These are phyloP conservation scores for Proliferodiscus dingleyae DNA, from an alignment of 2,329 filamentous ascomycete species.

Conservation along the genomic window DNA sequence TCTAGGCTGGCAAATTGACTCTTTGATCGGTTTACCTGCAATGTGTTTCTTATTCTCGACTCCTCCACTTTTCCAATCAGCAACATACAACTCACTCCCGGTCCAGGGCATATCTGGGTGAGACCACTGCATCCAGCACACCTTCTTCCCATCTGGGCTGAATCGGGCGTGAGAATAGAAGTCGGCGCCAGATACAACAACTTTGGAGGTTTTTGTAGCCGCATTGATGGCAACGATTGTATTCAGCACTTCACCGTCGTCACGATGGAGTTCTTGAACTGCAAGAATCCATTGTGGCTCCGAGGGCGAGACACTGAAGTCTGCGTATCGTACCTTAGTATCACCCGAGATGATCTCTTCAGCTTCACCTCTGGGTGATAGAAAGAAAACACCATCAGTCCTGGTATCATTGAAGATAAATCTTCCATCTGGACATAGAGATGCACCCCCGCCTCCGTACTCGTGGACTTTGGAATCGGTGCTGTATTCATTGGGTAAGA, in stretches of 20 bases:
- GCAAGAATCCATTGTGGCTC: conserved; percentile 42
- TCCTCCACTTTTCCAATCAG: conserved; percentile 36
- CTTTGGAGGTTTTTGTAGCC: conserved; percentile 30
- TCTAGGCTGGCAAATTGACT: conserved; percentile 45
- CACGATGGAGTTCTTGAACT: conserved; percentile 46
- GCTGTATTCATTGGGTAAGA: conserved; percentile 41
- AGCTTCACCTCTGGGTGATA: conserved; percentile 36
- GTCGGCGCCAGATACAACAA: conserved; percentile 42
- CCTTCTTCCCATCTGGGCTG: conserved; percentile 39
- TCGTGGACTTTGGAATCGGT: conserved; percentile 46
- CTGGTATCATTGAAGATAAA: conserved; percentile 44
- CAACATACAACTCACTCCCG: conserved; percentile 40
- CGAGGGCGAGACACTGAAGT: conserved; percentile 40
- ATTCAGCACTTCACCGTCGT: conserved; percentile 27
- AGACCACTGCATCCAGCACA: conserved; percentile 52
- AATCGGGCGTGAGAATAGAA: conserved; percentile 50
- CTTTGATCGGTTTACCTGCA: conserved; percentile 36
- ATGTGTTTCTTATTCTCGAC: conserved; percentile 34
- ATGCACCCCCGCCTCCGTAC: conserved; percentile 46
- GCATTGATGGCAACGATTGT: conserved; percentile 29
- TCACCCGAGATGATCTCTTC: conserved; percentile 33
- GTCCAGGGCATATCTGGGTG: conserved; percentile 51
- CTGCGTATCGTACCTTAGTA: conserved; percentile 38
- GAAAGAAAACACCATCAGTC: conserved; percentile 39
- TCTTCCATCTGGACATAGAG: conserved; percentile 34